Conservation (phyloP, 176 grass and related monocot species). For the Hordeum marinum region DNA sequence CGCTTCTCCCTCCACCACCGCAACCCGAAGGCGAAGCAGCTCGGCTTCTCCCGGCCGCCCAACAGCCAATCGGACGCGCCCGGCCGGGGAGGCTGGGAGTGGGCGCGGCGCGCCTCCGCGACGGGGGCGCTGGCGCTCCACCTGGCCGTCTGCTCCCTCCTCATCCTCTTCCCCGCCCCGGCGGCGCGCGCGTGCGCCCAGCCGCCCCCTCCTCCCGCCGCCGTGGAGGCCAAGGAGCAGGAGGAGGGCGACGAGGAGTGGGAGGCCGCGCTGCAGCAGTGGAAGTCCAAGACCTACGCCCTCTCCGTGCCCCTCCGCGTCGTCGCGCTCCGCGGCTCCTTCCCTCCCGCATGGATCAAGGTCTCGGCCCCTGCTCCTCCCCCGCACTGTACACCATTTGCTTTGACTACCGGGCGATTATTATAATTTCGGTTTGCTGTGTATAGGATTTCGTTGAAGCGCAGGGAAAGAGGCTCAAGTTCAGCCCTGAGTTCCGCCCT, state of each 20-base stretch:
- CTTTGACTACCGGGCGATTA: not conserved
- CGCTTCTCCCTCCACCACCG: conserved; percentile 6
- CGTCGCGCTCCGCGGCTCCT: conserved; percentile 75
- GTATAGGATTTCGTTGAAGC: conserved; percentile 71
- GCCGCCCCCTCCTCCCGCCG: not conserved
- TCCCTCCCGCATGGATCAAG: conserved; percentile 90
- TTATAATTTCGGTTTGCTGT: conserved; percentile 1
- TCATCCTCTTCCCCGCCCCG: conserved; percentile 34
- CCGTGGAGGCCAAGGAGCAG: not conserved
- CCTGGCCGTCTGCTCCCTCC: conserved; percentile 34
- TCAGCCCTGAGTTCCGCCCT: conserved; percentile 46
- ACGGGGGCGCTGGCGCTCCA: conserved; percentile 41
- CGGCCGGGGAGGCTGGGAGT: conserved; percentile 11
- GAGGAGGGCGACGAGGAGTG: conserved; percentile 55
- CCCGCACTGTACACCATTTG: not conserved
- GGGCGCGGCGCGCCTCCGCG: not conserved
- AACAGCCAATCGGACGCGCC: not conserved
- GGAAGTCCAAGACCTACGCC: conserved; percentile 75
- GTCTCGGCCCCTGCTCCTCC: conserved; percentile 21
- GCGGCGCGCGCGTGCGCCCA: conserved; percentile 27
- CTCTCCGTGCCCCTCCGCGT: conserved; percentile 80
- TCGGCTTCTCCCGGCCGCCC: conserved; percentile 1
- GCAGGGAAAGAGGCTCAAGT: conserved; percentile 80
- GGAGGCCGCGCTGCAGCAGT: conserved; percentile 58
- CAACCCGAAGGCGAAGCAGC: conserved; percentile 10